These are phyloP conservation scores for Glonium stellatum DNA, from an alignment of 495 filamentous ascomycete genomes.

Conservation along the genomic window DNA sequence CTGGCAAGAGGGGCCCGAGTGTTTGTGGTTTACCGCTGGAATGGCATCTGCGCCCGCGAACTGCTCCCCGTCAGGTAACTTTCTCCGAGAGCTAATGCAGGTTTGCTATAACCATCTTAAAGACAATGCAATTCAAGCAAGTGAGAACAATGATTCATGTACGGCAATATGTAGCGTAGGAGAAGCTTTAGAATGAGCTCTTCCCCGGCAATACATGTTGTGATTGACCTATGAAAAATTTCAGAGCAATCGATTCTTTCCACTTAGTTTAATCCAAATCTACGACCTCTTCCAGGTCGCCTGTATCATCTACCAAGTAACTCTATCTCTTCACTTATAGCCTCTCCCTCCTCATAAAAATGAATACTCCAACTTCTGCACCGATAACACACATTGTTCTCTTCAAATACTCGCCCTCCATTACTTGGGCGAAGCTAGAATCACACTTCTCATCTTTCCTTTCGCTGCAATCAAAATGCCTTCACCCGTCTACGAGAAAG, in stretches of 20 bases:
- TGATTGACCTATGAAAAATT: no score
- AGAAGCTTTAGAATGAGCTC: no score
- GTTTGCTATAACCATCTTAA: not conserved
- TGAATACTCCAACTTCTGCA: not conserved
- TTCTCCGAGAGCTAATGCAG: not conserved
- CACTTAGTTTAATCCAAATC: no score
- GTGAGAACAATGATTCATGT: no score
- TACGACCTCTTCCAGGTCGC: no score
- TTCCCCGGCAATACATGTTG: no score
- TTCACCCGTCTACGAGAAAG: slow-evolving; percentile 18
- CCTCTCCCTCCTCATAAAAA: not conserved
- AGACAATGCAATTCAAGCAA: not conserved
- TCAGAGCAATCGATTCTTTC: no score
- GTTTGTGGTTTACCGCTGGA: no score
- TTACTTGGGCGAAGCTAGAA: slow-evolving; percentile 21
- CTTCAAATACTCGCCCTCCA: slow-evolving; percentile 23
- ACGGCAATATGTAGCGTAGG: no score
- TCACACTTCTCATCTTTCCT: slow-evolving; percentile 19
- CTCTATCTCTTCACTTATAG: not conserved
- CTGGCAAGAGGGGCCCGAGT: no score
- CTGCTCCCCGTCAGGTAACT: not conserved
- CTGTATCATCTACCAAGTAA: no score
- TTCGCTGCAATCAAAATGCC: slow-evolving; percentile 11
- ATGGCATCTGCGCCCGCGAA: not conserved
- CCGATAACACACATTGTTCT: slow-evolving; percentile 26